phyloP scores from a whole-genome alignment of 805 yeast species.

The Yarrowia sp. region DNA sequence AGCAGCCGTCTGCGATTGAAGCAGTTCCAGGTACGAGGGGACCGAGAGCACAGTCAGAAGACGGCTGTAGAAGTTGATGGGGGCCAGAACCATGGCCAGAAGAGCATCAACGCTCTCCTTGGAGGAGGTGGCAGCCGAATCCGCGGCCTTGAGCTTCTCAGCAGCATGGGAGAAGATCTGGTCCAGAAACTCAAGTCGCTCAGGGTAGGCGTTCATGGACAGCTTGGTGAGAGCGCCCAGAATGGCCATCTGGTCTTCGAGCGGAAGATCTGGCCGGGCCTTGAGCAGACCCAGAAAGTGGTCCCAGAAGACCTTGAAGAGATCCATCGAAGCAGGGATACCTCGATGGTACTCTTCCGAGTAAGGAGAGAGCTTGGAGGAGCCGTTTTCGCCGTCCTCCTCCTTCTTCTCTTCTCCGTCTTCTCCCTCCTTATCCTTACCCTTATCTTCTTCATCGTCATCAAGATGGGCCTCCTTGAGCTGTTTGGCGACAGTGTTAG shows the following conservation, averaged over 20 bases:
- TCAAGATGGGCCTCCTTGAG: slow-evolving; percentile 31
- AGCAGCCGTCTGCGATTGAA: slow-evolving; percentile 58
- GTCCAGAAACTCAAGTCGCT: slow-evolving; percentile 65
- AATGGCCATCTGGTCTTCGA: slow-evolving; percentile 69
- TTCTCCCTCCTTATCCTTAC: slow-evolving; percentile 31
- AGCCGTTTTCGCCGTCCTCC: neutral
- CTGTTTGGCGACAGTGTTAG: slow-evolving; percentile 30
- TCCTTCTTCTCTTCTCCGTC: slow-evolving; percentile 26
- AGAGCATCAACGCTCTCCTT: slow-evolving; percentile 46
- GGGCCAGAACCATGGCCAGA: slow-evolving; percentile 49
- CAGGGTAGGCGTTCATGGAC: slow-evolving; percentile 70
- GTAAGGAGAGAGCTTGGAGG: neutral
- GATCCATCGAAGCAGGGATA: slow-evolving; percentile 47
- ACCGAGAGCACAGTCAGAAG: slow-evolving; percentile 50
- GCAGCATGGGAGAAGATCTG: slow-evolving; percentile 63
- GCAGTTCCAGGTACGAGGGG: slow-evolving; percentile 61
- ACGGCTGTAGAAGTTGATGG: slow-evolving; percentile 48
- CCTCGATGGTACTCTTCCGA: slow-evolving; percentile 39
- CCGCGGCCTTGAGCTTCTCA: slow-evolving; percentile 42
- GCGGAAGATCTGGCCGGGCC: slow-evolving; percentile 67
- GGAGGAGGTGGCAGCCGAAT: slow-evolving; percentile 45
- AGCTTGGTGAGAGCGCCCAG: slow-evolving; percentile 70
- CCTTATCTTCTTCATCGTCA: slow-evolving; percentile 15
- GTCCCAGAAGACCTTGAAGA: slow-evolving; percentile 71
- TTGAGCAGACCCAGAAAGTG: slow-evolving; percentile 65